phyloP scores from a whole-genome alignment of 148 eudicot genomes.

The Dianthus caryophyllus region DNA sequence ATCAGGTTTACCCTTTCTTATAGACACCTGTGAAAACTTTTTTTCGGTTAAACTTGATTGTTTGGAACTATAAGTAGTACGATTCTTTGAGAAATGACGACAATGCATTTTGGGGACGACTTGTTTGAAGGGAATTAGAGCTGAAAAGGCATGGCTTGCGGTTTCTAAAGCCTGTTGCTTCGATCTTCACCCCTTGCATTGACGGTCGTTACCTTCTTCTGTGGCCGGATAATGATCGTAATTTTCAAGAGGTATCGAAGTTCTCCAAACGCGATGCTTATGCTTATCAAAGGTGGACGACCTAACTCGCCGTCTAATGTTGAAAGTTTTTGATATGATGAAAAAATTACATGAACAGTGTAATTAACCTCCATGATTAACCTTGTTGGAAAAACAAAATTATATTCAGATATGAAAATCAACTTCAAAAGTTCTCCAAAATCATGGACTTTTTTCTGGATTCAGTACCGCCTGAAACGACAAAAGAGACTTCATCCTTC shows the following conservation, averaged over 20 bases:
- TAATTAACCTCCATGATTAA: not conserved
- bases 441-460: constrained; percentile 12
- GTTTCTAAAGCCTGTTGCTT: not conserved
- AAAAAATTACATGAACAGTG: no score
- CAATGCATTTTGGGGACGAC: not conserved
- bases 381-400: not conserved
- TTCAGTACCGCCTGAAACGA: constrained; percentile 13
- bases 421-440: constrained; percentile 12
- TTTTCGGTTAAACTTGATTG: no score
- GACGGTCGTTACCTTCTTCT: constrained; percentile 6
- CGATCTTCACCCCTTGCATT: not conserved
- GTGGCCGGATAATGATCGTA: not conserved
- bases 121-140: constrained; percentile 6
- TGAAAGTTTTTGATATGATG: no score
- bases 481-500: constrained; percentile 2
- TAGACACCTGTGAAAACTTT: not conserved
- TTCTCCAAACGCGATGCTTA: constrained; percentile 7
- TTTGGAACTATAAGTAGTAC: no score
- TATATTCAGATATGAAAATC: constrained; percentile 13
- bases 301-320: not conserved
- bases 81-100: no score
- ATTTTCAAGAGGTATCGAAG: not conserved
- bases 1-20: not conserved
- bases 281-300: constrained; percentile 7
- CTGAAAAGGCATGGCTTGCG: constrained; percentile 3